Evolutionary conservation across 768 basidiomycete species (phyloP), one percentile per base, ranked within the genome.

Genomic region (Serendipita sp.): DNA sequence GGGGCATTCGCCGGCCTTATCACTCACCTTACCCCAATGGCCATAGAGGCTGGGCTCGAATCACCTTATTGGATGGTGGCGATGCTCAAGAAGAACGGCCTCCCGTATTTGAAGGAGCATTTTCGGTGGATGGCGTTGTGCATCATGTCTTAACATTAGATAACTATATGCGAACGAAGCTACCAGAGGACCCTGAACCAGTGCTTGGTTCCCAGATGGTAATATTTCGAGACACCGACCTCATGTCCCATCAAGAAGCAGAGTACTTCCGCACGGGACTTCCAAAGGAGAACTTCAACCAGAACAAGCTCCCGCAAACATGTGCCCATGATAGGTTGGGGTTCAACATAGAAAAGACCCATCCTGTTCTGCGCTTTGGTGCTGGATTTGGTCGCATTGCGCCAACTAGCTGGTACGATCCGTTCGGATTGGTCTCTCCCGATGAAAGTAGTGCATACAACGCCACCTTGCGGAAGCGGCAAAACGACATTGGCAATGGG

Each of bases 151-250:
- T 83, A 74, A 86, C 86, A 16, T 80, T 77, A 71, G 84, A 86
- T 35, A 85, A 84, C 70, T 90, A 89, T 72, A 69, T 83, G 44
- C 82, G 83, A 63, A 80, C 81, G 67, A 84, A 83, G 66, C 79
- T 79, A 64, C 70, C 74, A 2, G 74, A 82, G 30, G 86, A 88
- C 70, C 80, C 84, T n/a, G 76, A 79, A 35, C 70, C 79, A 18
- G 63, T 71, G 24, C 71, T 75, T n/a, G 82, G 83, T 68, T 73
- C 76, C 0, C 72, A 72, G 7, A 77, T 92, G 65, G 83, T 93
- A 64, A 81, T 92, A 58, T 90, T 86, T 80, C 78, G 86, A 54
- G 86, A 91, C 68, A 79, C 79, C 28, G 89, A 91, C 75, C 76
- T 82, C 32, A 81, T 83, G 78, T 78, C 77, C 13, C 65, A 56